phyloP scores from a whole-genome alignment of 306 rosid genomes.

The Phaseolus lunatus region DNA sequence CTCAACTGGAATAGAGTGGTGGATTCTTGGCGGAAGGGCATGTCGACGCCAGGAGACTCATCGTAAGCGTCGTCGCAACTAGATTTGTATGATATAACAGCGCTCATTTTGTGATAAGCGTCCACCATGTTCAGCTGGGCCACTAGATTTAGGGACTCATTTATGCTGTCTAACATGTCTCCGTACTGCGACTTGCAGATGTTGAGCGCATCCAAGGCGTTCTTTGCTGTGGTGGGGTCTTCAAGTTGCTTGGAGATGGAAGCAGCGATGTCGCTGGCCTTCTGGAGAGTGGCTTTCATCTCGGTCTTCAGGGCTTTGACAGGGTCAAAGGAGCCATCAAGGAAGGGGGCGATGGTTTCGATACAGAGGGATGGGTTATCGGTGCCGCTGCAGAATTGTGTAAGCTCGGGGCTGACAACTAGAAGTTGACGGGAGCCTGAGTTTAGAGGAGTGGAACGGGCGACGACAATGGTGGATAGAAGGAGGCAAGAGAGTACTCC shows the following conservation, averaged over 20 bases:
- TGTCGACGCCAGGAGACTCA: neutral
- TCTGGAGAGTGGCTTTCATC: neutral
- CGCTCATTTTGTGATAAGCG: constrained; percentile 30
- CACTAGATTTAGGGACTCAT: neutral
- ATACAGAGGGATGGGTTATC: constrained; percentile 31
- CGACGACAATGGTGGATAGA: neutral
- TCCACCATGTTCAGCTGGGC: constrained; percentile 33
- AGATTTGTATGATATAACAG: neutral
- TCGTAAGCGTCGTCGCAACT: constrained; percentile 4
- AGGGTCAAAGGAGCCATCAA: neutral
- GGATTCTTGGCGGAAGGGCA: neutral
- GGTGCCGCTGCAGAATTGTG: neutral
- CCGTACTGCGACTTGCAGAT: constrained; percentile 26
- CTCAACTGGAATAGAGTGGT: neutral
- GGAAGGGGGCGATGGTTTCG: neutral
- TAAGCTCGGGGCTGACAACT: neutral
- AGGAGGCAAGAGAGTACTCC: constrained; percentile 41
- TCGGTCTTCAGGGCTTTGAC: constrained; percentile 17
- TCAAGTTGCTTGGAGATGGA: fast-evolving
- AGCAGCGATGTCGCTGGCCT: neutral
- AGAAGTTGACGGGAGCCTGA: neutral
- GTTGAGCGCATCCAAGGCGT: neutral
- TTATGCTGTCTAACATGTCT: neutral
- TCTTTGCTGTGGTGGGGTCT: neutral
- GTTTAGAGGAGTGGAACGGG: neutral